These are phyloP conservation scores for Aristolochia californica DNA, from an alignment of 164 flowering plant genomes.

Conservation along the genomic window DNA sequence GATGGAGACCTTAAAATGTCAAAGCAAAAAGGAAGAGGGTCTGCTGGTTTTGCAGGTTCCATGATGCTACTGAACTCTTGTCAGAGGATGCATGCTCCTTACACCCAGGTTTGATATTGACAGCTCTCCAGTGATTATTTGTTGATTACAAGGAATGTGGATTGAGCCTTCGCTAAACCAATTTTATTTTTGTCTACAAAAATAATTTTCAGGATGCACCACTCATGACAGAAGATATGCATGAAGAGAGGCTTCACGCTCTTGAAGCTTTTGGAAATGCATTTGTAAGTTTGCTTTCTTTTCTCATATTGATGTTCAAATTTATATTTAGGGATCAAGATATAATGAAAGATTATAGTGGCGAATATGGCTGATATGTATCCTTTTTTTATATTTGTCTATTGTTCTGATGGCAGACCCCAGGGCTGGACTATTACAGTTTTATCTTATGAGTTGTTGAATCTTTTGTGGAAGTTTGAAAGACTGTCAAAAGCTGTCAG, in stretches of 20 bases:
- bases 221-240: constrained; percentile 99
- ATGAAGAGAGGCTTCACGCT: constrained; percentile 87
- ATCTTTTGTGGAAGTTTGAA: too few species aligned
- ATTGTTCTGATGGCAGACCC: too few species aligned
- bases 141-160: too few species aligned
- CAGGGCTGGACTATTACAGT: too few species aligned
- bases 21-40: constrained; percentile 43
- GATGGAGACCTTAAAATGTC: not conserved
- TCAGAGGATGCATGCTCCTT: constrained; percentile 83
- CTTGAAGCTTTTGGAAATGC: constrained; percentile 71
- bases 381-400: too few species aligned
- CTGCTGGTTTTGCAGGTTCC: constrained; percentile 64
- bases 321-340: not conserved
- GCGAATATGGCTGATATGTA: too few species aligned
- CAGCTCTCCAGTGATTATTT: not conserved
- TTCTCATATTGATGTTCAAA: not conserved
- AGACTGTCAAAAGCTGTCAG: too few species aligned
- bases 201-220: constrained; percentile 59
- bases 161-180: too few species aligned
- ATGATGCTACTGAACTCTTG: constrained; percentile 83
- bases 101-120: constrained; percentile 56
- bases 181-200: too few species aligned
- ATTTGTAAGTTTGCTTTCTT: constrained; percentile 45
- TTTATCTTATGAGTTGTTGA: too few species aligned
- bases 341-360: too few species aligned